Conservation (phyloP, 2,329 filamentous ascomycete species). For the Fusarium solani-melongenae region DNA sequence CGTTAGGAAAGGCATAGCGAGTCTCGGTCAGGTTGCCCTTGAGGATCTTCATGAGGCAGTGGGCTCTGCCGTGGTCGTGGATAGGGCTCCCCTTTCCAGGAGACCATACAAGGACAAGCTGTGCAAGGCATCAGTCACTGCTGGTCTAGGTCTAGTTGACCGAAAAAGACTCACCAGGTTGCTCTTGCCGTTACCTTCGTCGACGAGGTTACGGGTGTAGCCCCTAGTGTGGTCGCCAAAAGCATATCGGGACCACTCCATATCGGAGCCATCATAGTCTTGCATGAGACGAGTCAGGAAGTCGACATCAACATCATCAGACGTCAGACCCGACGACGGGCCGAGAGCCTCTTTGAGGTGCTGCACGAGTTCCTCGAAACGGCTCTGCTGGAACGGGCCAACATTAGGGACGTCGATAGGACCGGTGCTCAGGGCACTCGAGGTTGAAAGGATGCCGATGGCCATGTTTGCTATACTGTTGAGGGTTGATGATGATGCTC, state of each 20-base stretch:
- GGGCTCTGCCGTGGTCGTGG: constrained; percentile 89
- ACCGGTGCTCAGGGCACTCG: constrained; percentile 22
- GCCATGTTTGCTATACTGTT: constrained; percentile 47
- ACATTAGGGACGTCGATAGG: constrained; percentile 35
- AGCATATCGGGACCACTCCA: constrained; percentile 81
- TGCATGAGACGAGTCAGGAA: constrained; percentile 80
- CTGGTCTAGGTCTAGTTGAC: constrained; percentile 13
- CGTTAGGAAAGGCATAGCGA: constrained; percentile 77
- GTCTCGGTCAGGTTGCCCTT: constrained; percentile 84
- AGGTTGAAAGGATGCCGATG: constrained; percentile 47
- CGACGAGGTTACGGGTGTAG: constrained; percentile 91
- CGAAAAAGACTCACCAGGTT: constrained; percentile 68
- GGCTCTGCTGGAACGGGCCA: constrained; percentile 48
- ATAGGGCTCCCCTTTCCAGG: constrained; percentile 86
- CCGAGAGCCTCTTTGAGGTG: constrained; percentile 81
- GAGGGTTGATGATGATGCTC: constrained; percentile 23
- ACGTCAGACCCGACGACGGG: constrained; percentile 83
- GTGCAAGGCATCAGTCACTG: constrained; percentile 35
- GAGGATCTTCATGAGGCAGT: constrained; percentile 93
- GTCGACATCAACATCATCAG: constrained; percentile 81
- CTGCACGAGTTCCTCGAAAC: constrained; percentile 77
- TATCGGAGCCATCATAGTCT: constrained; percentile 74
- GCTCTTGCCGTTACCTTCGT: constrained; percentile 85
- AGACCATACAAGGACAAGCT: constrained; percentile 91
- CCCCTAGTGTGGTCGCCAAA: constrained; percentile 75